phyloP scores from a whole-genome alignment of 2,329 filamentous ascomycete genomes.

The Huntiella abstrusa region DNA sequence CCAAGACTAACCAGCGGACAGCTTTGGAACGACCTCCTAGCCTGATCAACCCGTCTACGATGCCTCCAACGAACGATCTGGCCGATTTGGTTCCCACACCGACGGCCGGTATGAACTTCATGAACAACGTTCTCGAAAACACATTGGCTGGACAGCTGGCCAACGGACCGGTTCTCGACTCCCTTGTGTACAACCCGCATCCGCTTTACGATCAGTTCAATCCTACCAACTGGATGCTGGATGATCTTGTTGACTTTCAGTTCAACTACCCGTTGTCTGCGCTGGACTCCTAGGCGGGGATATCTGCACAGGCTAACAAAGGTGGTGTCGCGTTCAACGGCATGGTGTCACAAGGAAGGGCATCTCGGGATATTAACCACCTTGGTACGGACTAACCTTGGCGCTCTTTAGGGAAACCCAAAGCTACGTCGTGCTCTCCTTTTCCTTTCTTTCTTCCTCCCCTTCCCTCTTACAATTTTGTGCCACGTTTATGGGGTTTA shows the following conservation, averaged over 20 bases:
- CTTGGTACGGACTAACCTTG: no score
- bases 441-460: no score
- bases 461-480: no score
- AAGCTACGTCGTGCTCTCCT: no score
- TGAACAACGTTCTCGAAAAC: constrained; percentile 35
- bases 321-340: no score
- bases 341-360: no score
- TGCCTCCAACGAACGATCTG: constrained; percentile 49
- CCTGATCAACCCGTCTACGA: neutral
- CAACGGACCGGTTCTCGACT: constrained; percentile 28
- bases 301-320: neutral
- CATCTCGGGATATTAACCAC: no score
- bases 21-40: constrained; percentile 39
- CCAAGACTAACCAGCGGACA: constrained; percentile 57
- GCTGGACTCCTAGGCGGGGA: constrained; percentile 21
- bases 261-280: constrained; percentile 38
- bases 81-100: constrained; percentile 34
- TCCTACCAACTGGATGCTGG: constrained; percentile 82
- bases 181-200: constrained; percentile 38
- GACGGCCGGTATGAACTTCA: constrained; percentile 27
- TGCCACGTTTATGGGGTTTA: no score
- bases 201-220: constrained; percentile 77
- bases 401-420: no score
- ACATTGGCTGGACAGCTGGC: constrained; percentile 24
- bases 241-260: constrained; percentile 66